A percentile compares a stretch with the other conserved stretches of the same genome.
Conservation (phyloP, 2,329 filamentous ascomycete genomes). For the Arthrobotrys entomopaga region DNA sequence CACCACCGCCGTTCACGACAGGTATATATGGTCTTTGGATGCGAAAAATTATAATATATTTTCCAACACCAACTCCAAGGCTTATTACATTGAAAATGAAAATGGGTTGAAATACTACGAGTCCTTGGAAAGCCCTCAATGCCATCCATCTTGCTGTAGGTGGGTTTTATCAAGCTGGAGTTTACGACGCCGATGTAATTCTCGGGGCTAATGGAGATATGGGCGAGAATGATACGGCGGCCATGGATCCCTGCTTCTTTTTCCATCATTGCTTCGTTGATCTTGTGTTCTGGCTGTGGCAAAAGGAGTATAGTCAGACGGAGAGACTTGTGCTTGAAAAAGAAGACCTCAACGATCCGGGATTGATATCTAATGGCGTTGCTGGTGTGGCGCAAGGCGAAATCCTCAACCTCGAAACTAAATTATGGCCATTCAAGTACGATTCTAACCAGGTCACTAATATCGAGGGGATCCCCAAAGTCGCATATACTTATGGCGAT, state of each 20-base stretch:
- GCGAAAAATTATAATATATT: conserved; percentile 61
- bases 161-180: conserved; percentile 54
- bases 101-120: conserved; percentile 38
- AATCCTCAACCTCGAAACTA: conserved; percentile 19
- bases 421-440: conserved; percentile 15
- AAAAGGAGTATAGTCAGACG: conserved; percentile 50
- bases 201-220: conserved; percentile 60
- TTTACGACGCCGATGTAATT: conserved; percentile 40
- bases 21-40: conserved; percentile 57
- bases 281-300: conserved; percentile 60
- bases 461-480: conserved; percentile 12
- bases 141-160: conserved; percentile 60
- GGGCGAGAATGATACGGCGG: conserved; percentile 61
- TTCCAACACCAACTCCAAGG: conserved; percentile 59
- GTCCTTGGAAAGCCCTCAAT: conserved; percentile 59
- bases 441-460: conserved; percentile 7
- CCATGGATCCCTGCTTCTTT: conserved; percentile 61
- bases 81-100: conserved; percentile 56
- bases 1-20: conserved; percentile 29
- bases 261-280: conserved; percentile 61
- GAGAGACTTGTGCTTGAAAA: not conserved
- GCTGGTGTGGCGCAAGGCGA: conserved; percentile 20
- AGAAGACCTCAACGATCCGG: conserved; percentile 3
- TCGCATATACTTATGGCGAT: conserved; percentile 21
- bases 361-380: conserved; percentile 5